A percentile compares a stretch with the other conserved stretches of the same genome.
Evolutionary conservation across 805 yeast species (phyloP).

Genomic region (Metschnikowia noctiluminum): DNA sequence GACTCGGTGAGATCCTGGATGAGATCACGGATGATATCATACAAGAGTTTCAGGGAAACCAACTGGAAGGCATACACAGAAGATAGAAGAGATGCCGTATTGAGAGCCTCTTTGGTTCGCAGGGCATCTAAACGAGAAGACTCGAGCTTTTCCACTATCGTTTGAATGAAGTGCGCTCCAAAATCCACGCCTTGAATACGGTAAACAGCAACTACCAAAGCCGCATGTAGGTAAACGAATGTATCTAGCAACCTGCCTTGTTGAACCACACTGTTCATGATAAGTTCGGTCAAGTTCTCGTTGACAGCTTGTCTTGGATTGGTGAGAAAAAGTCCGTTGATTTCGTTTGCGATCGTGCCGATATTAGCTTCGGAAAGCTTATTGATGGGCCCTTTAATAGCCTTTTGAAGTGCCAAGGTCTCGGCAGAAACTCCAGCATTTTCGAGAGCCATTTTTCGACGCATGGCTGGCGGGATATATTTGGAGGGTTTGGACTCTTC

Average conservation of each 20-base stretch:
- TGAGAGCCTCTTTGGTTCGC: conserved; percentile 50
- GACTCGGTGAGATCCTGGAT: conserved; percentile 58
- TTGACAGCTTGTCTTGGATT: conserved; percentile 81
- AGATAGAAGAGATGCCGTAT: conserved; percentile 70
- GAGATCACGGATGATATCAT: conserved; percentile 64
- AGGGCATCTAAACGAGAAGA: conserved; percentile 27
- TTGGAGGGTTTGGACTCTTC: conserved; percentile 27
- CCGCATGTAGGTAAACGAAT: conserved; percentile 76
- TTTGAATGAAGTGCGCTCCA: conserved; percentile 83
- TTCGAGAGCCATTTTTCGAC: conserved; percentile 50
- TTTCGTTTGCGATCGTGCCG: conserved; percentile 61
- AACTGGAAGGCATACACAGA: conserved; percentile 76
- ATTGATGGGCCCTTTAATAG: conserved; percentile 80
- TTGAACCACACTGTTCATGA: conserved; percentile 60
- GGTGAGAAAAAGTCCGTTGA: conserved; percentile 58
- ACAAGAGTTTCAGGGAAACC: conserved; percentile 68
- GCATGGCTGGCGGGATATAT: conserved; percentile 85
- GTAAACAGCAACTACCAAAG: conserved; percentile 70
- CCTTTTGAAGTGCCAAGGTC: conserved; percentile 48
- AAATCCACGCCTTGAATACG: conserved; percentile 80
- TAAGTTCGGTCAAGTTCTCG: conserved; percentile 58
- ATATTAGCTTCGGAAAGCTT: conserved; percentile 87
- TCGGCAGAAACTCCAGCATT: conserved; percentile 35
- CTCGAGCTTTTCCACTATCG: conserved; percentile 69
- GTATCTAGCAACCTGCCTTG: conserved; percentile 72